Base-by-base conservation (phyloP, 2,329 filamentous ascomycete species). In the Pseudogymnoascus sp. region DNA sequence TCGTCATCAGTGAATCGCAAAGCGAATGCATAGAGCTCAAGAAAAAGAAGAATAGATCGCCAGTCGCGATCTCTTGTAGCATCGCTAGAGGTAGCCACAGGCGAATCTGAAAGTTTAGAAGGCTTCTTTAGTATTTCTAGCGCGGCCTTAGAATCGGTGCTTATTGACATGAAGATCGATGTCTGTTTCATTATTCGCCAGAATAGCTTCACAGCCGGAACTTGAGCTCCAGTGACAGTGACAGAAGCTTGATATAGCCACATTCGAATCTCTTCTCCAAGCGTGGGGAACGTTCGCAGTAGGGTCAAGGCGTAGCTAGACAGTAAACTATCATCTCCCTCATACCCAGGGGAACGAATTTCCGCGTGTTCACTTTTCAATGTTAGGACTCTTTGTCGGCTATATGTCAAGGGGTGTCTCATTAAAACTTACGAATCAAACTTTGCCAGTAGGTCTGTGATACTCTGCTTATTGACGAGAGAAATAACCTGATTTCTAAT, bases 1-100 rank as follows among this genome's bases (percentile, higher is more conserved):
- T 97, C 93, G 67, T 99, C 95, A 69, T 99, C 95, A 73, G 93
- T 96, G 36, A 97, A 85, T 69, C 95, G 89, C 11, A 97, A 79
- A 2, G 97, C 86, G 73, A 97, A 97, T 1, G 89, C 91, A 73
- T 97, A 99, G 0, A 99, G 82, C 70, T 99, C 95, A 5, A 99
- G 81, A 72, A 99, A 97, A 0, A 99, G 82, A 0, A 97, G 79
- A 45, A 96, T 85, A 1, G 95, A 87, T 16, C 89, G 87, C 95
- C 95, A 99, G 72, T 97, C 91, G 68, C 69, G 66, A 63, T 73
- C 71, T 64, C 68, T 69, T 8, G 40, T 45, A 62, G 45, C 42
- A 62, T 70, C 66, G 29, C 57, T 57, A 14, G 51, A 57, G n/a
- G n/a, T 14, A 57, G 29, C 29, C 29, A 10, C 29, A 18, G 29